Evolutionary conservation across 2,329 filamentous ascomycete species (phyloP), one percentile per base, ranked within the genome.

Genomic region (Claviceps sp.): DNA sequence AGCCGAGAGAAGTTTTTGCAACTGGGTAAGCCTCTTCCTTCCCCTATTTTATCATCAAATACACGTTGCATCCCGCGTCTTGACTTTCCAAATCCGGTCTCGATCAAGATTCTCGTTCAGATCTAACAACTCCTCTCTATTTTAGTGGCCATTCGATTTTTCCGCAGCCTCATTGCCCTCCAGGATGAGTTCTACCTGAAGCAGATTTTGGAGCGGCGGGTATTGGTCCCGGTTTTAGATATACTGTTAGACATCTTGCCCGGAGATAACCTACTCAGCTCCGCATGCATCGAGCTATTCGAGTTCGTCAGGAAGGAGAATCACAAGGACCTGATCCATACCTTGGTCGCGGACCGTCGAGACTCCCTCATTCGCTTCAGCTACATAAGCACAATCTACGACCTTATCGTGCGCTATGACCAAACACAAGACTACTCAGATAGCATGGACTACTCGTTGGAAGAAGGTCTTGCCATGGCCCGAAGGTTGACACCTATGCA

Each of bases 141-240:
- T 16, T 0, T 8, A 90, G 87, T 89, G 60, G 88, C 90, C 5
- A 78, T 98, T 58, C 93, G 95, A 64, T 96, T 95, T 70, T 91
- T 97, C 72, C 86, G 91, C 38, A 87, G 87, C 45, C 80, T 95
- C 55, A 78, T 96, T 53, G 82, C 83, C 46, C 76, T 95, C 40
- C 85, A 93, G 62, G 91, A 97, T 64, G 89, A 94, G 51, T 95
- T 93, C 60, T 95, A 96, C 65, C 84, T 89, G 61, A 85, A 84
- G 51, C 85, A 95, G 60, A 79, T 97, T 59, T 85, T 84, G 26
- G 82, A 89, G 58, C 85, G 90, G 64, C 81, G 84, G 54, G 81
- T 93, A 0, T 82, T 97, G 54, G 87, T 85, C 42, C 86, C 89
- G 1, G 87, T 97, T 38, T 73, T 98, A 14, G 81, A 93, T 58